A percentile compares a stretch with the other conserved stretches of the same genome.
Evolutionary conservation across 2,329 filamentous ascomycete species (phyloP).

Genomic region (Cytospora mali): DNA sequence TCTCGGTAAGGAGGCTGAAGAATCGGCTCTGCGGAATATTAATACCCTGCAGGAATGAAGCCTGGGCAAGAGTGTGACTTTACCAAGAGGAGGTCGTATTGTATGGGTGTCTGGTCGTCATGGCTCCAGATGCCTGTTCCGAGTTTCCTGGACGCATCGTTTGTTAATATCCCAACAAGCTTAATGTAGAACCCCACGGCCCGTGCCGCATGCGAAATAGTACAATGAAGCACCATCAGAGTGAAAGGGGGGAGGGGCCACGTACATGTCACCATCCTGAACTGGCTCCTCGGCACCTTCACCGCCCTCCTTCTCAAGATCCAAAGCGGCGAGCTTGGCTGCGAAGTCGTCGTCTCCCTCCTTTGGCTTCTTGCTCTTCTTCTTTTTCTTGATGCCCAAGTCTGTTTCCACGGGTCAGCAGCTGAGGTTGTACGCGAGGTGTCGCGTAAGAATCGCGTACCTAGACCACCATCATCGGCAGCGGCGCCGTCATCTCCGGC

Average conservation of each 20-base stretch:
- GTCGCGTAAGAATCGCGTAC: slow-evolving; percentile 19
- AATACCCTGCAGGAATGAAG: neutral
- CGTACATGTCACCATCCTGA: slow-evolving; percentile 75
- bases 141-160: slow-evolving; percentile 11
- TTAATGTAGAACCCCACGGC: no score
- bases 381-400: slow-evolving; percentile 57
- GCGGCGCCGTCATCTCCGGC: slow-evolving; percentile 51
- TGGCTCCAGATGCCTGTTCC: slow-evolving; percentile 92
- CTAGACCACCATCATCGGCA: slow-evolving; percentile 40
- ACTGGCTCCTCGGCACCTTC: slow-evolving; percentile 53
- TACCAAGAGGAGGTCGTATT: slow-evolving; percentile 81
- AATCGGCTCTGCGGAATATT: slow-evolving; percentile 60
- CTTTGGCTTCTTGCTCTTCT: slow-evolving; percentile 80
- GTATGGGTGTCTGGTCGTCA: slow-evolving; percentile 75
- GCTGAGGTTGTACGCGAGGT: slow-evolving; percentile 39
- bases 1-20: slow-evolving; percentile 90
- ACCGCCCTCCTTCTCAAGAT: slow-evolving; percentile 65
- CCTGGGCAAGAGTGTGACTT: neutral
- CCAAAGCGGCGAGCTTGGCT: slow-evolving; percentile 63
- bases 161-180: slow-evolving; percentile 1
- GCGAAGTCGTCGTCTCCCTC: slow-evolving; percentile 60
- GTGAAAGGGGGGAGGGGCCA: slow-evolving; percentile 32
- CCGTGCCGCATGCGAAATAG: neutral
- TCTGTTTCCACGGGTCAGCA: slow-evolving; percentile 42
- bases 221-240: neutral